Evolutionary conservation across 1,284 basidiomycete species (phyloP), one percentile per base, ranked within the genome.

Genomic region (Sanghuangporus baumii): DNA sequence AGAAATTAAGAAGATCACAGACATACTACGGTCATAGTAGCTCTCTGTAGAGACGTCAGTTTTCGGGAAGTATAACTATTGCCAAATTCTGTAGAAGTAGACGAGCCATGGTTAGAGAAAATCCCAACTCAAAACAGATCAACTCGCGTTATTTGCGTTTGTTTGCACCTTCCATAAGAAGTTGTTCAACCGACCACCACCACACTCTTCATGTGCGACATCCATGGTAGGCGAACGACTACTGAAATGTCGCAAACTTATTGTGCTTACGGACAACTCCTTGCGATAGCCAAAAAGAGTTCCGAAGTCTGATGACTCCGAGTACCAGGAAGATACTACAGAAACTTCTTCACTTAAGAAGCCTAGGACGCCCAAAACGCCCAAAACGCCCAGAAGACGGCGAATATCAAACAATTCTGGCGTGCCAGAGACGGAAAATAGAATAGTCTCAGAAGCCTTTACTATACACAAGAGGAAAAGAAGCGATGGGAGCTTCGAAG

Each of bases 1-100:
- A 23, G 60, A 56, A 46, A 50, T 62, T 9, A 48, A 57, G 34
- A 56, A 23, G 37, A 16, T 62, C 14, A 26, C 50, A 20, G 57
- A 63, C 31, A 47, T 58, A 47, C 3, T 48, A 3, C 47, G 23
- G 47, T 3, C 2, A 31, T 31, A 31, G 26, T 31, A 31, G 5
- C 26, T 31, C 26, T 31, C 5, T 31, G 3, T 31, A 31, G 26
- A 31, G 26, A 31, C 26, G 26, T 5, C 26, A 31, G 5, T 31
- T 31, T 31, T 3, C 26, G 26, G 26, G 26, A 31, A 31, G 26
- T 31, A 31, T 5, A 31, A 31, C 26, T 0, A 31, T 1, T 31
- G 26, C 26, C 5, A 31, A 5, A 31, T 31, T 31, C 26, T 31
- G 26, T 31, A 31, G 26, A 31, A 0, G 26, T 31, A 31, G 26